These are phyloP conservation scores for Plasmodium billcollinsi DNA, from an alignment of 169 alveolate species.

Conservation along the genomic window DNA sequence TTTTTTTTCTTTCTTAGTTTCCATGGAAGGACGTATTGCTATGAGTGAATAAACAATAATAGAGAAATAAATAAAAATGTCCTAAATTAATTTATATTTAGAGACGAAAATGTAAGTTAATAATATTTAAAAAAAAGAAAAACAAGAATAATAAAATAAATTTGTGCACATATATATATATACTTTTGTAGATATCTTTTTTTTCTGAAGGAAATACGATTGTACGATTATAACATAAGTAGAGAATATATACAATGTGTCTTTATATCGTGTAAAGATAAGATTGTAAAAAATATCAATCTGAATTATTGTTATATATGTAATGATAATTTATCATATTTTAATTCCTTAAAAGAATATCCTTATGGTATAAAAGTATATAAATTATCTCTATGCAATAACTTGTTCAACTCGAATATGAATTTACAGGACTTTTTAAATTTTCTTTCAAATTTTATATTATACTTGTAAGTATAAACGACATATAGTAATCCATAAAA, in stretches of 20 bases:
- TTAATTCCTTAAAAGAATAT: slow-evolving; percentile 27
- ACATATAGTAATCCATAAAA: not conserved
- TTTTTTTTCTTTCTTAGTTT: slow-evolving; percentile 19
- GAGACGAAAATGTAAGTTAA: slow-evolving; percentile 42
- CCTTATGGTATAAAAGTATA: slow-evolving; percentile 41
- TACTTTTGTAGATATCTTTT: not conserved
- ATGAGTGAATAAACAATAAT: slow-evolving; percentile 22
- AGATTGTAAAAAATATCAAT: slow-evolving; percentile 34
- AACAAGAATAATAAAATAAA: not conserved
- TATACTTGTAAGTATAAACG: slow-evolving; percentile 57
- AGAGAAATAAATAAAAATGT: slow-evolving; percentile 46
- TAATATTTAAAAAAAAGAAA: too few relatives aligned
- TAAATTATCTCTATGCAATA: slow-evolving; percentile 41
- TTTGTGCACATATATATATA: not conserved
- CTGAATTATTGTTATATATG: slow-evolving; percentile 47
- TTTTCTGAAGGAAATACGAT: slow-evolving; percentile 39
- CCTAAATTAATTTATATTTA: slow-evolving; percentile 36
- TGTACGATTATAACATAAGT: slow-evolving; percentile 51
- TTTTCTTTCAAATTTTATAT: slow-evolving; percentile 42
- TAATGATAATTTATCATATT: slow-evolving; percentile 59
- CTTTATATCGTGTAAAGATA: slow-evolving; percentile 25
- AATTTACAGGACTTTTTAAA: slow-evolving; percentile 13
- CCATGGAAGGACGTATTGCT: slow-evolving; percentile 20
- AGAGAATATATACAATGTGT: slow-evolving; percentile 49
- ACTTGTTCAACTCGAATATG: slow-evolving; percentile 25